Evolutionary conservation across 2,329 filamentous ascomycete species (phyloP), one percentile per base, ranked within the genome.

Genomic region (Ceratocystis alfenasii): DNA sequence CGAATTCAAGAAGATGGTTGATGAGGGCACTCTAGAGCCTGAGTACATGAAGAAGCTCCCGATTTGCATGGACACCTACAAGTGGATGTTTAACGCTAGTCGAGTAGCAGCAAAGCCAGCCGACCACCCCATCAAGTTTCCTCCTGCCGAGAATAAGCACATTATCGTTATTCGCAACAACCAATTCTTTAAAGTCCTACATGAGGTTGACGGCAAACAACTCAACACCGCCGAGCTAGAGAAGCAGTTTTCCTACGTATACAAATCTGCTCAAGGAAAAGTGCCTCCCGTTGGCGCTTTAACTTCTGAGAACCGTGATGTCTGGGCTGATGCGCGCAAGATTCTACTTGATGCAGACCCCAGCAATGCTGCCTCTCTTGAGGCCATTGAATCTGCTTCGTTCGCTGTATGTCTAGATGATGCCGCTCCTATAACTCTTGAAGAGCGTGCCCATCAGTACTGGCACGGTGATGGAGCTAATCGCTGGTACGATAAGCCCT

Each of bases 21-120:
- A 96, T 74, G 75, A 76, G 55, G 86, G 87, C 70, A 86, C 85
- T 6, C 81, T 99, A 64, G 94, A 99, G 80, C 94, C 94, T 28
- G 94, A 99, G 78, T 97, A 96, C 79, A 96, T 99, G 91, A 95
- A 95, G 81, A 92, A 91, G 78, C 83, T 95, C 68, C 94, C 94
- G 68, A 93, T 97, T 74, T 94, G 92, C 76, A 99, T 99, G 94
- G 91, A 91, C 80, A 94, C 90, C 74, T 97, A 96, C 80, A 81
- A 96, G 79, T 97, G 87, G 84, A 99, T 99, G 94, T 99, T 99
- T 83, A 97, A 99, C 78, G 86, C 84, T 76, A 89, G 85, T 76
- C 87, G 94, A 71, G 86, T 97, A 50, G 87, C 93, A 36, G 88
- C 88, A 65, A 87, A 87, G 72, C 88, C 90, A 12, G 83, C 86